Evolutionary conservation across 2,329 filamentous ascomycete genomes (phyloP).

Genomic region (Ilyonectria robusta): DNA sequence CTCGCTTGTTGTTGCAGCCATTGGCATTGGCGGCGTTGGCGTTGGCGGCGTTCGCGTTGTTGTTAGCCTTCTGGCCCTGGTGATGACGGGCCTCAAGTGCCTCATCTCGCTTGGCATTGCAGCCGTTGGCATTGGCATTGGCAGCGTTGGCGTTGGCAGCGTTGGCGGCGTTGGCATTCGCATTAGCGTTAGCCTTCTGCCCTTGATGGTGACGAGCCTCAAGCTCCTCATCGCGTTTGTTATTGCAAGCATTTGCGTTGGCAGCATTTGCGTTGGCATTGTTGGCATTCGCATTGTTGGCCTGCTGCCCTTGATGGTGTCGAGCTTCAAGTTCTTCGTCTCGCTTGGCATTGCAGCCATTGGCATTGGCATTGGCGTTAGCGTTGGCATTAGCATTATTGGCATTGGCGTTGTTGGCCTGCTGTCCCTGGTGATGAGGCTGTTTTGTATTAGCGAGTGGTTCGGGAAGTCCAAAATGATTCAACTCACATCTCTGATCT

Average conservation of each 20-base stretch:
- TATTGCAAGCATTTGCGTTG: constrained; percentile 1
- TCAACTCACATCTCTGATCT: constrained; percentile 13
- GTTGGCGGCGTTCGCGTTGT: background rate
- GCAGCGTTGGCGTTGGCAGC: background rate
- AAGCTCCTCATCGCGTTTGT: constrained; percentile 14
- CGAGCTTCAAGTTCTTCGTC: constrained; percentile 6
- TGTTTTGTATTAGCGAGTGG: background rate
- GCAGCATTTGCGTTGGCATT: background rate
- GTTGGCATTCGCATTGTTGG: background rate
- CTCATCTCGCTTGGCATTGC: constrained; percentile 13
- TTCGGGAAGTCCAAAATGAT: background rate
- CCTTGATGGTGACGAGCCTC: constrained; percentile 20
- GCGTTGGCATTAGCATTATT: background rate
- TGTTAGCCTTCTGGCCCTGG: constrained; percentile 1
- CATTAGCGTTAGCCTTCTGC: background rate
- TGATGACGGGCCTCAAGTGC: constrained; percentile 4
- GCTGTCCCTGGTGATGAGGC: constrained; percentile 23
- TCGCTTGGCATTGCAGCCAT: constrained; percentile 6
- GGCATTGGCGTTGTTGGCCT: background rate
- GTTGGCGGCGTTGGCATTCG: background rate
- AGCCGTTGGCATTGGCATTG: background rate
- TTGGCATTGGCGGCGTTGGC: constrained; percentile 2
- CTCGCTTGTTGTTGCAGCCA: constrained; percentile 18
- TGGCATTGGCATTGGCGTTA: background rate
- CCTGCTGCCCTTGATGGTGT: constrained; percentile 6